A percentile compares a stretch with the other conserved stretches of the same genome.
Evolutionary conservation across 495 filamentous ascomycete species (phyloP).

Genomic region (Venustampulla echinocandica): DNA sequence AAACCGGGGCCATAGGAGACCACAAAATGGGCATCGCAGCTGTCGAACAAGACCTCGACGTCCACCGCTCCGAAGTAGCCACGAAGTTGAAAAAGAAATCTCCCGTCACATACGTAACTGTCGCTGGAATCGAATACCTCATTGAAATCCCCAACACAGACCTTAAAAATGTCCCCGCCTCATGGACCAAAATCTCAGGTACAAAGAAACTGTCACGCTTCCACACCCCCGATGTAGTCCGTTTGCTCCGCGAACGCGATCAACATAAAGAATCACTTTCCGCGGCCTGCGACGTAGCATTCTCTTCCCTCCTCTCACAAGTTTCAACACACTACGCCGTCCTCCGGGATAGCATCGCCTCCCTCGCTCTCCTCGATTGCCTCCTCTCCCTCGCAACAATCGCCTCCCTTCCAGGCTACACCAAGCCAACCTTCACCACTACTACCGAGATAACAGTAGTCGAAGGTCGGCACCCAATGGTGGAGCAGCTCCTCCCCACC

Average conservation of each 20-base stretch:
- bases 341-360: constrained; percentile 78
- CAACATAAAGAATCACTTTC: constrained; percentile 91
- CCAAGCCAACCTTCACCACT: constrained; percentile 66
- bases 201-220: constrained; percentile 91
- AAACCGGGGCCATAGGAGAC: constrained; percentile 75
- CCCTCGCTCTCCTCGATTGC: constrained; percentile 83
- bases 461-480: constrained; percentile 88
- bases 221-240: constrained; percentile 84
- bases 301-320: constrained; percentile 53
- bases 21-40: constrained; percentile 87
- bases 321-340: constrained; percentile 78
- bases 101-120: constrained; percentile 65
- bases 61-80: constrained; percentile 62
- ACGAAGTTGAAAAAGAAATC: constrained; percentile 59
- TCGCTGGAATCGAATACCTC: constrained; percentile 86
- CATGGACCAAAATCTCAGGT: constrained; percentile 87
- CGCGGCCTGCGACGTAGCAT: constrained; percentile 87
- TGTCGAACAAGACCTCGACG: constrained; percentile 78
- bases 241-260: constrained; percentile 77
- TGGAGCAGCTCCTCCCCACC: constrained; percentile 80
- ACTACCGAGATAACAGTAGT: constrained; percentile 57
- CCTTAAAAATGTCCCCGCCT: constrained; percentile 79
- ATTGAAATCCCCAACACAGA: constrained; percentile 79
- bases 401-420: constrained; percentile 79
- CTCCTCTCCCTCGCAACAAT: constrained; percentile 79